phyloP scores from a whole-genome alignment of 208 protist genomes.

The Angomonas deanei region DNA sequence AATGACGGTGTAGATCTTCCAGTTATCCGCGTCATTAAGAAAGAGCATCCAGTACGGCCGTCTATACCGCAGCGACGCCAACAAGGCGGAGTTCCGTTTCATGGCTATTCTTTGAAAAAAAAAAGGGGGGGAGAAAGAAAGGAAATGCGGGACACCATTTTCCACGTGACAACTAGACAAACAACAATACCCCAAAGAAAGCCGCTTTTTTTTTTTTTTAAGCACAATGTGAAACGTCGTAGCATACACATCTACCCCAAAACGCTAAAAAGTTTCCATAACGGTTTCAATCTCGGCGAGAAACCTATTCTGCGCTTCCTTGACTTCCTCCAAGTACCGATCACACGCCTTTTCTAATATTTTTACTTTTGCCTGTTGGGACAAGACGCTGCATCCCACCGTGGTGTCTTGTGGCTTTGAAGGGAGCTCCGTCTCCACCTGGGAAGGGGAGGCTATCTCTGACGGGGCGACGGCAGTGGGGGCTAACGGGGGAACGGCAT shows the following conservation, averaged over 20 bases:
- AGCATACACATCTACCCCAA: no score
- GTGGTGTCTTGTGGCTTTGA: no score
- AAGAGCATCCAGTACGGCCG: slow-evolving; percentile 84
- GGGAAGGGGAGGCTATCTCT: no score
- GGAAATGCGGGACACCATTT: background rate
- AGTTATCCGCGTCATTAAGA: slow-evolving; percentile 86
- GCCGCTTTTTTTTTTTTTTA: background rate
- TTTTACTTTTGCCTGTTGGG: no score
- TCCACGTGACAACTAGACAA: no score
- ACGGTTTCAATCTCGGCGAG: background rate
- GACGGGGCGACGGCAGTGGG: no score
- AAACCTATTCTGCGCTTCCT: background rate
- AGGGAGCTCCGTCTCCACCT: no score
- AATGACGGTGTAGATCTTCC: slow-evolving; percentile 90
- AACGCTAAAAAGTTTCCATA: background rate
- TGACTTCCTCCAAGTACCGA: background rate
- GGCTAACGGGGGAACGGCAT: no score
- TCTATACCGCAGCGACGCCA: slow-evolving; percentile 52
- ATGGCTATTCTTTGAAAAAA: background rate
- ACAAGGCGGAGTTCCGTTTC: slow-evolving; percentile 5
- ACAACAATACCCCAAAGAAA: background rate
- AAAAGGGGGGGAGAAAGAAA: slow-evolving; percentile 11
- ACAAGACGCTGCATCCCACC: background rate
- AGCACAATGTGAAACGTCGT: background rate
- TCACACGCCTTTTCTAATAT: background rate